Conservation (phyloP, 495 filamentous ascomycete genomes). For the Haplographium delicatum region DNA sequence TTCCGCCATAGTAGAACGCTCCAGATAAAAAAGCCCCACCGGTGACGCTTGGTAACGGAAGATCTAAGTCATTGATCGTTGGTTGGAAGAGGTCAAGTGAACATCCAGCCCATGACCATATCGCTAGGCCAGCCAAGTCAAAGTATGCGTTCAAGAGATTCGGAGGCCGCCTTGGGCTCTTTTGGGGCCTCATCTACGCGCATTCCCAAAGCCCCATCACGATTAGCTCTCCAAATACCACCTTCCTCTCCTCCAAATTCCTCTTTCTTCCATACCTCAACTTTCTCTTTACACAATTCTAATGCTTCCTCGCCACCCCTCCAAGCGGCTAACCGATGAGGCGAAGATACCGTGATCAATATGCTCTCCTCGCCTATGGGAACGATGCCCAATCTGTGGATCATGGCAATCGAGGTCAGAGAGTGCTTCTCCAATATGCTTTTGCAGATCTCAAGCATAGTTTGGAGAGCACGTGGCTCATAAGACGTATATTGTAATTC, state of each 20-base stretch:
- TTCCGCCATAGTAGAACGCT: too few species aligned
- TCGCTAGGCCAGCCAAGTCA: constrained; percentile 12
- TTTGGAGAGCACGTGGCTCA: constrained; percentile 65
- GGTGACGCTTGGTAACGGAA: too few species aligned
- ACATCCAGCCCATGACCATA: constrained; percentile 24
- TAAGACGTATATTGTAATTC: constrained; percentile 84
- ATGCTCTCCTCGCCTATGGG: constrained; percentile 90
- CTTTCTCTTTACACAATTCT: constrained; percentile 76
- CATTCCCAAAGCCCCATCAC: constrained; percentile 61
- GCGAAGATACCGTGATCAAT: constrained; percentile 77
- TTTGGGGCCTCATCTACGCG: constrained; percentile 7
- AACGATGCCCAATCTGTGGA: constrained; percentile 82
- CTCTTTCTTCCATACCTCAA: constrained; percentile 96
- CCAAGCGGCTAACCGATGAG: constrained; percentile 89
- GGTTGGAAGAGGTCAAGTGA: too few species aligned
- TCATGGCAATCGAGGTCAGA: constrained; percentile 67
- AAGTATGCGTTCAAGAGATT: constrained; percentile 17
- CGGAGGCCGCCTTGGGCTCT: neutral
- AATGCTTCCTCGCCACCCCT: constrained; percentile 82
- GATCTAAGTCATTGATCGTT: too few species aligned
- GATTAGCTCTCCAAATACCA: constrained; percentile 85
- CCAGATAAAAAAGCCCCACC: too few species aligned
- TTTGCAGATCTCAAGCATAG: constrained; percentile 64
- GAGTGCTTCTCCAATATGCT: constrained; percentile 51
- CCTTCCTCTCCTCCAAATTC: constrained; percentile 71